These are phyloP conservation scores for Termitomyces sp. DNA, from an alignment of 768 basidiomycete genomes.

Conservation along the genomic window DNA sequence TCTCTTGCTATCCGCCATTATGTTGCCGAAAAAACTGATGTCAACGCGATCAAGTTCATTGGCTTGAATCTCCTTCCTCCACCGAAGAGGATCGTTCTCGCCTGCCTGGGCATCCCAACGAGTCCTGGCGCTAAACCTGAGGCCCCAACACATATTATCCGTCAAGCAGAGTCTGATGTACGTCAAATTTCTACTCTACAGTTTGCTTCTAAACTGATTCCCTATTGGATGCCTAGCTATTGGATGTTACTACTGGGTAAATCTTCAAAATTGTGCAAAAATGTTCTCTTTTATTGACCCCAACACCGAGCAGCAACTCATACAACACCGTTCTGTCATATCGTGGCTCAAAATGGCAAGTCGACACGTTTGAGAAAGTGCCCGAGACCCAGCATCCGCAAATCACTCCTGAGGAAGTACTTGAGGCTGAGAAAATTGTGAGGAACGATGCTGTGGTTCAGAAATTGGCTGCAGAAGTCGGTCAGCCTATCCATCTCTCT, in stretches of 20 bases:
- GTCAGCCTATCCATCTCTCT: conserved; percentile 26
- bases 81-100: conserved; percentile 73
- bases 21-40: conserved; percentile 44
- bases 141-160: conserved; percentile 43
- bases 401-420: conserved; percentile 79
- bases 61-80: conserved; percentile 62
- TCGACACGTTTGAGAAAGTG: conserved; percentile 54
- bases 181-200: conserved; percentile 16
- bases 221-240: conserved; percentile 41
- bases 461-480: conserved; percentile 74
- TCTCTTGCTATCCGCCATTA: conserved; percentile 56
- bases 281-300: conserved; percentile 8
- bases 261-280: conserved; percentile 13
- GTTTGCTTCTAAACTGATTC: background rate
- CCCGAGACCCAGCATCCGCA: conserved; percentile 74
- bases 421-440: conserved; percentile 68
- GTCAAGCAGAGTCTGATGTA: conserved; percentile 79
- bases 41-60: conserved; percentile 72
- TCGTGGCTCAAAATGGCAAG: conserved; percentile 49
- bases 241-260: conserved; percentile 73
- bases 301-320: conserved; percentile 21
- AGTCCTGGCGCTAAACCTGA: conserved; percentile 54
- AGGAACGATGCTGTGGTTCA: conserved; percentile 61
- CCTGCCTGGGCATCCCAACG: conserved; percentile 70
- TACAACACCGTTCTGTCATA: conserved; percentile 59